Percentiles rank a stretch among this genome's conserved stretches.
Conservation (phyloP, 1,284 basidiomycete genomes). For the Fomitopsis betulina region DNA sequence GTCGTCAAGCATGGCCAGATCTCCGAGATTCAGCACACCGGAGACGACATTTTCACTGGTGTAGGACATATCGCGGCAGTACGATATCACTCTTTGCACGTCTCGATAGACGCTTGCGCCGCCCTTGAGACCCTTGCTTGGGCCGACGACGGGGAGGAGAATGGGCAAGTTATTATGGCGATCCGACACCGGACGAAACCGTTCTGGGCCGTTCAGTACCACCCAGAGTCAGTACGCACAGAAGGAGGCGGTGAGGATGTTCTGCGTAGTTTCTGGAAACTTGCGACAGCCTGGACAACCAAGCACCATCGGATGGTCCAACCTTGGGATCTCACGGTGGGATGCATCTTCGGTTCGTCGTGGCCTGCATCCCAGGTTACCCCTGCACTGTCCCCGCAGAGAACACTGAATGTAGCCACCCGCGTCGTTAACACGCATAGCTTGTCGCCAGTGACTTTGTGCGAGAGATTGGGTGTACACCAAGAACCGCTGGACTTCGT, state of each 20-base stretch:
- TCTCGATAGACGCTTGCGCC: slow-evolving; percentile 38
- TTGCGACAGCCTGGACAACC: slow-evolving; percentile 53
- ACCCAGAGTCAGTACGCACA: slow-evolving; percentile 82
- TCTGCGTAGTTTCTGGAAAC: slow-evolving; percentile 67
- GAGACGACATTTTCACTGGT: slow-evolving; percentile 58
- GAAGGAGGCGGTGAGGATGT: slow-evolving; percentile 57
- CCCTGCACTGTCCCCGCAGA: slow-evolving; percentile 14
- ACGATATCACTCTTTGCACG: slow-evolving; percentile 80
- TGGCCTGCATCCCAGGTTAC: slow-evolving; percentile 42
- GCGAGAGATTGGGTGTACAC: slow-evolving; percentile 55
- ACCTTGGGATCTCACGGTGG: slow-evolving; percentile 37
- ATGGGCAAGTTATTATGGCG: slow-evolving; percentile 69
- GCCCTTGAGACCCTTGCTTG: slow-evolving; percentile 62
- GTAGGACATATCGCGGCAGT: slow-evolving; percentile 66
- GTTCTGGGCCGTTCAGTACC: slow-evolving; percentile 95
- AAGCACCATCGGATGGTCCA: slow-evolving; percentile 31
- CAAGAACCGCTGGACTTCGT: slow-evolving; percentile 62
- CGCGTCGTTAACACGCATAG: slow-evolving; percentile 37
- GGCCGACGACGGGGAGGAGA: slow-evolving; percentile 60
- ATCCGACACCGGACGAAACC: slow-evolving; percentile 62
- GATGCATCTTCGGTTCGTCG: slow-evolving; percentile 37
- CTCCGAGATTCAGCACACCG: slow-evolving; percentile 56
- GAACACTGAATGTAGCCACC: slow-evolving; percentile 31
- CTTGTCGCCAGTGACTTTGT: slow-evolving; percentile 41
- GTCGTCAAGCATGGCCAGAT: slow-evolving; percentile 83